A percentile compares a stretch with the other conserved stretches of the same genome.
Evolutionary conservation across 192 early-diverging fungal species (phyloP).

Genomic region (Dimargaris xerosporica): DNA sequence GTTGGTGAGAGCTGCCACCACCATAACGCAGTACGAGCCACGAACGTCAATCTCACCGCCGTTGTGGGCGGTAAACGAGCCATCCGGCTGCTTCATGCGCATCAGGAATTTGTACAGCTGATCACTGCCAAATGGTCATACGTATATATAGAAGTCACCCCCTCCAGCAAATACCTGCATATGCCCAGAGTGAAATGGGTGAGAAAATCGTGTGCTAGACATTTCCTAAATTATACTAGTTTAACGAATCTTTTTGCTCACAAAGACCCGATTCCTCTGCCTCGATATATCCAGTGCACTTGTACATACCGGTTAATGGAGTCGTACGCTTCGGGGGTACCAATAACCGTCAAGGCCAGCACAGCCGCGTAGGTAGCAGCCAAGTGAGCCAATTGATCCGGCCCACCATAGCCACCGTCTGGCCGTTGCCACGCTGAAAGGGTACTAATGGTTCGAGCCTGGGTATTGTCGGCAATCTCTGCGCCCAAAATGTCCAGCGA

Average conservation of each 20-base stretch:
- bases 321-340: constrained; percentile 51
- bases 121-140: constrained; percentile 27
- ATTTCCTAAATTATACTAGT: not conserved
- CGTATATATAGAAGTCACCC: no score
- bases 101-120: constrained; percentile 60
- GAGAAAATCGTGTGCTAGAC: not conserved
- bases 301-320: constrained; percentile 35
- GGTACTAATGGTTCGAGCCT: constrained; percentile 30
- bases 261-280: constrained; percentile 3
- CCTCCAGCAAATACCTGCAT: no score
- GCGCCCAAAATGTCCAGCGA: constrained; percentile 60
- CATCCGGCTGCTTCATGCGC: constrained; percentile 68
- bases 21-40: constrained; percentile 76
- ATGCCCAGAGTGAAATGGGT: not conserved
- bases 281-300: not conserved
- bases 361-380: constrained; percentile 84
- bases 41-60: constrained; percentile 90
- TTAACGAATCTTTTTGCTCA: not conserved
- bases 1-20: constrained; percentile 62
- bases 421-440: constrained; percentile 45
- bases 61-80: constrained; percentile 77
- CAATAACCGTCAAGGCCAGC: constrained; percentile 62
- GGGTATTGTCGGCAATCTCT: constrained; percentile 29
- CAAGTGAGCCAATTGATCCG: constrained; percentile 69
- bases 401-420: constrained; percentile 78